Conservation (phyloP, 2,329 filamentous ascomycete species). For the Leptosphaerulina australis region DNA sequence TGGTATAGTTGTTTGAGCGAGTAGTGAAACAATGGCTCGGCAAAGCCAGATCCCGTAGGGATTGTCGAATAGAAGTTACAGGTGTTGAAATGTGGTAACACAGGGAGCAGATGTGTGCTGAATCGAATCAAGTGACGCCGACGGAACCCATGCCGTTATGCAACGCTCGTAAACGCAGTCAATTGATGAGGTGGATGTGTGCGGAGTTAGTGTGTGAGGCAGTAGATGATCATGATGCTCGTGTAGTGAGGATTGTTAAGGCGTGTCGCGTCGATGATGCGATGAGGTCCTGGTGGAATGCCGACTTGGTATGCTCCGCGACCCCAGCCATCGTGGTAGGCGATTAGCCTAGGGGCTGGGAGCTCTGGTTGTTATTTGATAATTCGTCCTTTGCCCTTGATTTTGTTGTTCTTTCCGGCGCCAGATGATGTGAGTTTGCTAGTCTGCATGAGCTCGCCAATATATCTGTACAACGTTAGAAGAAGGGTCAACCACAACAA, state of each 20-base stretch:
- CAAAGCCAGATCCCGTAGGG: conserved; percentile 25
- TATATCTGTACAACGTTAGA: conserved; percentile 70
- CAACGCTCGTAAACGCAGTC: conserved; percentile 45
- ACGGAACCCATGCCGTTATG: conserved; percentile 42
- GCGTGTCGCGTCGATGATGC: conserved; percentile 43
- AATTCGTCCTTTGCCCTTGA: conserved; percentile 47
- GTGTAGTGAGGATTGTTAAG: conserved; percentile 38
- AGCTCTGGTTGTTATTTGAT: conserved; percentile 46
- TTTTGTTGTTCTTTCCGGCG: conserved; percentile 58
- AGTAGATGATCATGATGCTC: conserved; percentile 43
- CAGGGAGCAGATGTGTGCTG: conserved; percentile 30
- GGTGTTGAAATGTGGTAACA: conserved; percentile 25
- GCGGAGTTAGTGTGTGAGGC: conserved; percentile 33
- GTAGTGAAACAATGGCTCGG: conserved; percentile 21
- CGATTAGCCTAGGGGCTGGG: conserved; percentile 19
- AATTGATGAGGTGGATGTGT: conserved; percentile 21
- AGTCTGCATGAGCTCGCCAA: conserved; percentile 89
- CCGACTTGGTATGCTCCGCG: conserved; percentile 34
- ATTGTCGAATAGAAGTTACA: conserved; percentile 19
- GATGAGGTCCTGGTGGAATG: conserved; percentile 34
- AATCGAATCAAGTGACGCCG: conserved; percentile 38
- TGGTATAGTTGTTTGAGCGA: conserved; percentile 15
- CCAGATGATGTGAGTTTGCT: conserved; percentile 63
- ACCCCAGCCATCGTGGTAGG: conserved; percentile 22
- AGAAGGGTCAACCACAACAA: not conserved